phyloP scores from a whole-genome alignment of 306 rosid species.

The Quercus bicolor region DNA sequence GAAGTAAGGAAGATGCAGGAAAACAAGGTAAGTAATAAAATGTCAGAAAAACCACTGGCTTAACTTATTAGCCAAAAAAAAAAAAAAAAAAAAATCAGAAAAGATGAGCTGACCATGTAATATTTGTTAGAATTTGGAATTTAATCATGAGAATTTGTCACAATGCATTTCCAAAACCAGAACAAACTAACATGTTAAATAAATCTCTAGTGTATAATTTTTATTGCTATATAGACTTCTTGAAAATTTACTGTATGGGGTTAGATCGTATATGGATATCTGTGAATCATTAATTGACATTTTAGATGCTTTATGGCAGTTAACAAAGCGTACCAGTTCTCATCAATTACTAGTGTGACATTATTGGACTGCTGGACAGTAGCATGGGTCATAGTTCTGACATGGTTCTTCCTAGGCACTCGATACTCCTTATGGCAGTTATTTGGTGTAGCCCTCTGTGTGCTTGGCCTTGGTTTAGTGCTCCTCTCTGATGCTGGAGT shows the following conservation, averaged over 20 bases:
- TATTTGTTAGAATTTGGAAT: too few species aligned
- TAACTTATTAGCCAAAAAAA: too few species aligned
- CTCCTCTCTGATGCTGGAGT: slow-evolving; percentile 62
- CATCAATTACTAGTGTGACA: slow-evolving; percentile 69
- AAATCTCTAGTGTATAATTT: neutral
- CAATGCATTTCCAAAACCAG: neutral
- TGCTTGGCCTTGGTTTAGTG: slow-evolving; percentile 61
- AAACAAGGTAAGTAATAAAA: too few species aligned
- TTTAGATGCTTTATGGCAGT: slow-evolving; percentile 41
- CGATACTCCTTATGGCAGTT: slow-evolving; percentile 61
- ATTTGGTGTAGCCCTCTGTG: slow-evolving; percentile 48
- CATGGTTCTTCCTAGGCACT: slow-evolving; percentile 61
- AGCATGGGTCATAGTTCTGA: slow-evolving; percentile 60
- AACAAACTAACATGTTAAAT: neutral
- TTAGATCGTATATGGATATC: neutral
- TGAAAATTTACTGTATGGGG: neutral
- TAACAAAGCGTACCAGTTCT: slow-evolving; percentile 60
- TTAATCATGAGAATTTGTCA: too few species aligned
- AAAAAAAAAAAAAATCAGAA: too few species aligned
- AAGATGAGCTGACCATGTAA: too few species aligned
- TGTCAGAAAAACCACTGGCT: too few species aligned
- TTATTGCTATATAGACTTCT: too few species aligned
- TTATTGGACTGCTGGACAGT: slow-evolving; percentile 62
- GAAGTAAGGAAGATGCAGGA: too few species aligned
- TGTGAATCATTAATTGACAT: neutral